Conservation (phyloP, 163 green algal genomes). For the Chlorella variabilis region DNA sequence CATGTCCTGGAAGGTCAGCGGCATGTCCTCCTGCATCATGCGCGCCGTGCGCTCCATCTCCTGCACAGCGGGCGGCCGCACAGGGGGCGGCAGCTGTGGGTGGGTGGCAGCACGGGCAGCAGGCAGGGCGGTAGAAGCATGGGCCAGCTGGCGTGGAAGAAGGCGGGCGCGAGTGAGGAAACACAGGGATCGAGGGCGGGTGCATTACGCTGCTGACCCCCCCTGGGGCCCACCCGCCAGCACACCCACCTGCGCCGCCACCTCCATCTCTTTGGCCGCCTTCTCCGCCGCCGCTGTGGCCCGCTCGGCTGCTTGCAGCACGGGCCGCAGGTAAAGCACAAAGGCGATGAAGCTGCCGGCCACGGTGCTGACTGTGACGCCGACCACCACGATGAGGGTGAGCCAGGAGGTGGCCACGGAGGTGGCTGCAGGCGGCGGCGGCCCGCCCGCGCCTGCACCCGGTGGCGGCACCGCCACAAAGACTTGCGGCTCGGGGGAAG, state of each 20-base stretch:
- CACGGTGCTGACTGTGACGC: constrained; percentile 35
- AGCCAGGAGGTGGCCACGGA: constrained; percentile 28
- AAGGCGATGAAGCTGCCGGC: constrained; percentile 24
- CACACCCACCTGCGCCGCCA: constrained; percentile 30
- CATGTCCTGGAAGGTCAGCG: constrained; percentile 41
- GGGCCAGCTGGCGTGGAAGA: no score
- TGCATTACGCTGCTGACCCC: no score
- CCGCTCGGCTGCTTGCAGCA: constrained; percentile 34
- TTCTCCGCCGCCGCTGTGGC: constrained; percentile 34
- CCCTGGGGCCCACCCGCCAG: no score
- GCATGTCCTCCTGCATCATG: constrained; percentile 38
- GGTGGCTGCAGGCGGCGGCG: not conserved
- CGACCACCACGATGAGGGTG: constrained; percentile 22
- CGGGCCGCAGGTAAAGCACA: constrained; percentile 45
- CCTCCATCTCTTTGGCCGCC: constrained; percentile 36
- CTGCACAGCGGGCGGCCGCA: not conserved
- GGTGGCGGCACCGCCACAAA: not conserved
- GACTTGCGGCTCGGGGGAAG: constrained; percentile 2
- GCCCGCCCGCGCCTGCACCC: not conserved
- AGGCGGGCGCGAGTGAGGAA: no score
- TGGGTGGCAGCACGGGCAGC: not conserved
- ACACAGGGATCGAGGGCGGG: no score
- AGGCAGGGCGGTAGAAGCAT: no score
- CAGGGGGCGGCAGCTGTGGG: not conserved
- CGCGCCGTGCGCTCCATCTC: constrained; percentile 27